Evolutionary conservation across 2,329 filamentous ascomycete genomes (phyloP).

Genomic region (Verticillium tricorpus): DNA sequence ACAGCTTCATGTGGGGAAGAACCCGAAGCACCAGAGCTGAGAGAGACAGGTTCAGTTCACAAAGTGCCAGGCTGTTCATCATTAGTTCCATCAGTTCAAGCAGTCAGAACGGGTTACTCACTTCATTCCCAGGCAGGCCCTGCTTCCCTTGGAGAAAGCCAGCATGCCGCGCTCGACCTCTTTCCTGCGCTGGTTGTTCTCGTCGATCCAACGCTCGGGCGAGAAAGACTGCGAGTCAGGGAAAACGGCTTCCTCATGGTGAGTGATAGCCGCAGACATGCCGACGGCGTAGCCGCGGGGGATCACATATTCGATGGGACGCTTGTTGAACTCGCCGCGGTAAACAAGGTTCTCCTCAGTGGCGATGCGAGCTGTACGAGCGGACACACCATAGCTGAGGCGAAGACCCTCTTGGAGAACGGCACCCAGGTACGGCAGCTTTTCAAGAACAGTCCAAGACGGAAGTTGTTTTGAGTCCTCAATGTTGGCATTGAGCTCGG

Average conservation of each 20-base stretch:
- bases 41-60: constrained; percentile 17
- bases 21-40: constrained; percentile 16
- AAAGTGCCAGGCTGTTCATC: constrained; percentile 16
- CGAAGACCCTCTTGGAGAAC: constrained; percentile 33
- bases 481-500: constrained; percentile 18
- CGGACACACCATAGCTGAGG: constrained; percentile 23
- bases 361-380: constrained; percentile 21
- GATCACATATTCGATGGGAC: constrained; percentile 23
- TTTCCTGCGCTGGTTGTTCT: constrained; percentile 20
- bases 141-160: constrained; percentile 34
- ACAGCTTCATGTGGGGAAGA: constrained; percentile 20
- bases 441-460: constrained; percentile 26
- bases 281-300: constrained; percentile 31
- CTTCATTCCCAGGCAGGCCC: constrained; percentile 37
- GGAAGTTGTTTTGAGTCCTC: not conserved
- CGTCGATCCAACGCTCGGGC: constrained; percentile 36
- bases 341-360: constrained; percentile 24
- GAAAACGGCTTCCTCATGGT: constrained; percentile 32
- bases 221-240: constrained; percentile 30
- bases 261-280: constrained; percentile 31
- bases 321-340: constrained; percentile 18
- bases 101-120: constrained; percentile 6
- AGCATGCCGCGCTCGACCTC: constrained; percentile 32
- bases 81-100: constrained; percentile 1
- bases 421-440: constrained; percentile 29